phyloP scores from a whole-genome alignment of 2,329 filamentous ascomycete species.

The Colletotrichum sp. region DNA sequence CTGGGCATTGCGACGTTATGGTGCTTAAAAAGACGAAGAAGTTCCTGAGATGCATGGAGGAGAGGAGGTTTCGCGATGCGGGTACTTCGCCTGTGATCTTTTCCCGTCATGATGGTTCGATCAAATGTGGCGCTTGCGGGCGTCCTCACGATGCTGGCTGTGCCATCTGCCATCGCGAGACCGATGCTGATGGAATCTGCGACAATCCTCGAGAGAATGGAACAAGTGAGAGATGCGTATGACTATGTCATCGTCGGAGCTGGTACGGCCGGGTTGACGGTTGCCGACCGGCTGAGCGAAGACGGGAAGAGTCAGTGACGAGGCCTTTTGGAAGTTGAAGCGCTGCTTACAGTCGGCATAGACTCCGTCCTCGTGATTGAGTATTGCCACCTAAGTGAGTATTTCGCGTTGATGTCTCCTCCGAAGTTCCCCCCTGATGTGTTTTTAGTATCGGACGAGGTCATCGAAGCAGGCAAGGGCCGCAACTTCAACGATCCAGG shows the following conservation, averaged over 20 bases:
- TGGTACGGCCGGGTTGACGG: conserved; percentile 45
- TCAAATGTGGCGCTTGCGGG: not conserved
- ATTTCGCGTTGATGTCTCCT: accelerated
- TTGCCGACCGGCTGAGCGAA: conserved; percentile 39
- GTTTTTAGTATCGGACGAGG: not conserved
- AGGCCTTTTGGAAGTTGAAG: accelerated
- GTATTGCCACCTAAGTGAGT: conserved; percentile 6
- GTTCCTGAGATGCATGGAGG: accelerated
- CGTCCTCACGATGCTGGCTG: not conserved
- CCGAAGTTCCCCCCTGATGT: not conserved
- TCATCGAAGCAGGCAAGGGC: not conserved
- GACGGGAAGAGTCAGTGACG: conserved; percentile 28
- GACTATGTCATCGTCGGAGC: conserved; percentile 45
- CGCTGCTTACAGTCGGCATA: not conserved
- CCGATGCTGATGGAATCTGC: not conserved
- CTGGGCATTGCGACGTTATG: not conserved
- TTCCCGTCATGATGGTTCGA: not conserved
- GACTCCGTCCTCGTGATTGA: conserved; percentile 18
- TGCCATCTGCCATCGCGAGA: not conserved
- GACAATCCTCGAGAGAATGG: not conserved
- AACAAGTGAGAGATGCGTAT: conserved; percentile 15
- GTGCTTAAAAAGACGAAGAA: not conserved
- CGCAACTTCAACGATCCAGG: conserved; percentile 20
- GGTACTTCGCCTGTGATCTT: accelerated
- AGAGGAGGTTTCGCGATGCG: accelerated